phyloP scores from a whole-genome alignment of 1,284 basidiomycete genomes.

The Fistulinella cinereoalba region DNA sequence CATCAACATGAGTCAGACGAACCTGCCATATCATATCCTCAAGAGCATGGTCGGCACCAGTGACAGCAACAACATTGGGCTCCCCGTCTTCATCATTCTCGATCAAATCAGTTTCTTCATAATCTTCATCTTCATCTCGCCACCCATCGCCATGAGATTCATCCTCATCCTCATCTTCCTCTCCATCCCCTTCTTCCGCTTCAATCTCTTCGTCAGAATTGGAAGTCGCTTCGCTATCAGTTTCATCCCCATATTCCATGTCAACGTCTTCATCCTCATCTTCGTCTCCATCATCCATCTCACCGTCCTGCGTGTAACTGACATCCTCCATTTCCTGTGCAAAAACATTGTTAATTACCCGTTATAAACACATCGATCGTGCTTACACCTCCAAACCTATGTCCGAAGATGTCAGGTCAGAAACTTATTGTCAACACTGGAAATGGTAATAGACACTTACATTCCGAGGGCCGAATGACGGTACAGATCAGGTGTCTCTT shows the following conservation, averaged over 20 bases:
- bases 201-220: conserved; percentile 66
- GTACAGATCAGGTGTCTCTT: conserved; percentile 92
- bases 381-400: conserved; percentile 78
- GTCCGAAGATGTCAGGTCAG: conserved; percentile 2
- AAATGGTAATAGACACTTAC: conserved; percentile 45
- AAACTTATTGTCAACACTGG: not conserved
- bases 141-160: conserved; percentile 65
- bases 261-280: conserved; percentile 82
- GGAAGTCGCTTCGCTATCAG: conserved; percentile 76
- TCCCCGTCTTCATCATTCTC: conserved; percentile 55
- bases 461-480: conserved; percentile 96
- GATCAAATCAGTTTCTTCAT: conserved; percentile 56
- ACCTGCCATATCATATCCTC: conserved; percentile 76
- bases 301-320: conserved; percentile 67
- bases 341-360: conserved; percentile 4
- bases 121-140: conserved; percentile 64
- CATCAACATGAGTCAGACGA: conserved; percentile 20
- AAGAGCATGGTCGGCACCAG: conserved; percentile 39
- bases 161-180: conserved; percentile 46
- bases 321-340: conserved; percentile 79
- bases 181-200: conserved; percentile 58
- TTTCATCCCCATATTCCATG: conserved; percentile 82
- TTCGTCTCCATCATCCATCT: conserved; percentile 79
- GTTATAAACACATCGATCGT: not conserved
- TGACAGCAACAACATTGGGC: conserved; percentile 41